Evolutionary conservation across 2,329 filamentous ascomycete genomes (phyloP), one percentile per base, ranked within the genome.

Genomic region (Exserohilum rostratum): DNA sequence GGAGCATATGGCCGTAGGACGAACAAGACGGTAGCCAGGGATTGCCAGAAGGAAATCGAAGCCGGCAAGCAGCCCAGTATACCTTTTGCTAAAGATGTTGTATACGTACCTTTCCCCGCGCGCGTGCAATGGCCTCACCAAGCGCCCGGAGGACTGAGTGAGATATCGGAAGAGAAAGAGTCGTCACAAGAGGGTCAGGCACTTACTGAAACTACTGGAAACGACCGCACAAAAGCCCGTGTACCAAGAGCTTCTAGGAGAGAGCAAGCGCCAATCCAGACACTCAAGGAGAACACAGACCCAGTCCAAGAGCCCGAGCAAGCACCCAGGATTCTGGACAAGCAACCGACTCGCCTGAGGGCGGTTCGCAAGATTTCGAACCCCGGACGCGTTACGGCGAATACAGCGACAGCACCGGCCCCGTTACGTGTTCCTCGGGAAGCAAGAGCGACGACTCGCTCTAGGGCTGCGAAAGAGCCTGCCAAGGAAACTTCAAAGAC

Each of bases 41-140:
- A 82, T 47, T 80, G 80, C 61, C 78, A 80, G 51, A 77, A 76
- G 53, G 80, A 82, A 60, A 77, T 80, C 25, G 75, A 78, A 50
- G 72, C 74, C 25, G 79, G 79, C 20, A 77, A 77, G 30, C 76
- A 79, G 52, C 80, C 80, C 1, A 77, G 76, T 20, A 78, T 82
- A 55, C 80, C 80, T 2, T 80, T 82, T 50, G 76, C 78, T 2
- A 72, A 75, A 31, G 79, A 80, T 35, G 74, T 73, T 4, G 79
- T 82, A 3, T 82, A 82, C 57, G 70, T 78, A 5, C 79, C 76
- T n/a, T 77, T 77, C 55, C 76, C 77, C 9, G 73, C 71, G 48
- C 71, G 73, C 9, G 69, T 68, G 10, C 72, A 73, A 50, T 76
- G 74, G 71, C 70, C 72, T 33, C 68, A 70, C 38, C 66, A 69